Evolutionary conservation across 495 filamentous ascomycete species (phyloP), one percentile per base, ranked within the genome.

Genomic region (Podospora comata): DNA sequence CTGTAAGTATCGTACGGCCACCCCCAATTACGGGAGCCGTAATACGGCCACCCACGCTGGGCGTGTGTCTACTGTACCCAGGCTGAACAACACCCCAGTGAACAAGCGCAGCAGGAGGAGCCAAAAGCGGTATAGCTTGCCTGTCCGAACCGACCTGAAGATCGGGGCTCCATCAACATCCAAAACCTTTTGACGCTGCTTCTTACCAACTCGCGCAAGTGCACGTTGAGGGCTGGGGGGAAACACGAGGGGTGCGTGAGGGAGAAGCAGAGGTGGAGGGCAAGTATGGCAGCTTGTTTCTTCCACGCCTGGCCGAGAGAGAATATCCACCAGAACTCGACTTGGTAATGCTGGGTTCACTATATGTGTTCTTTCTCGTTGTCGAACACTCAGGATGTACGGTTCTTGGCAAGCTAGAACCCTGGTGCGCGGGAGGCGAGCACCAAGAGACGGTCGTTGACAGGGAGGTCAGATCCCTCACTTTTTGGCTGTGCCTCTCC

Each of bases 401-500:
- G 15, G 13, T 13, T 48, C 39, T 48, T 48, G 39, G 39, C 39
- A 11, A 48, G 39, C 39, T 48, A 48, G 39, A 48, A 48, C 39
- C 39, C 6, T 48, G 39, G 39, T 48, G 39, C 39, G 39, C 39
- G 39, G 39, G 39, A 48, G 39, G 11, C 32, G 32, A 39, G 32
- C 32, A 48, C 39, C 39, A 48, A 48, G 39, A 48, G 39, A 48
- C 39, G 39, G 39, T 48, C 39, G 9, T 48, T 48, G 39, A 48
- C 39, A 48, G 39, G 39, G 39, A 48, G 39, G 39, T 48, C 39
- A 48, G 39, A 48, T 48, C 39, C 39, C 39, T 48, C 26, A 61
- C 59, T 61, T 59, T 59, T 18, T 61, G 59, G 59, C 59, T 61
- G 59, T 61, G 59, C 59, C 59, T 61, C 59, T 18, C 59, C 56